phyloP scores from a whole-genome alignment of 73 alveolate species.

The Paramecium bursaria region DNA sequence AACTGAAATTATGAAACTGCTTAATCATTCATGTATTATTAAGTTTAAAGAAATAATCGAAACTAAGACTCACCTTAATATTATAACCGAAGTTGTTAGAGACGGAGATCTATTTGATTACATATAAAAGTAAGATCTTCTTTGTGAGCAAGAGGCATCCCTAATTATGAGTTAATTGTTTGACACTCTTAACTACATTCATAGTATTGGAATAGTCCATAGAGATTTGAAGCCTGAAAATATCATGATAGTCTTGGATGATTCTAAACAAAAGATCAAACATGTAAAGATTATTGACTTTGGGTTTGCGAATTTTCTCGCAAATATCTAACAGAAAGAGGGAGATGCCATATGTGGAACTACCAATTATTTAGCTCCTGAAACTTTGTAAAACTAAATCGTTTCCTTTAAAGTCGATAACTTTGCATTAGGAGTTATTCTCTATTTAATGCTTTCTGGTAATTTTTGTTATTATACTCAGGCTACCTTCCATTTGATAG shows the following conservation, averaged over 20 bases:
- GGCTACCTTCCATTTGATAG: conserved; percentile 58
- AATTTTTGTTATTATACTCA: neutral
- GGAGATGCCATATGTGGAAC: conserved; percentile 92
- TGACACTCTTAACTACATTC: conserved; percentile 79
- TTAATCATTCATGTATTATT: conserved; percentile 75
- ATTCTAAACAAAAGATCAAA: conserved; percentile 70
- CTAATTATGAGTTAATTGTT: conserved; percentile 70
- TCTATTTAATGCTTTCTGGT: conserved; percentile 58
- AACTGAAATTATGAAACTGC: conserved; percentile 67
- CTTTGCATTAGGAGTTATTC: conserved; percentile 49
- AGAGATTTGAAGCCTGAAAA: conserved; percentile 97
- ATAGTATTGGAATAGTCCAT: conserved; percentile 90
- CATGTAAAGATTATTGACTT: conserved; percentile 78
- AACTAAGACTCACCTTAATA: conserved; percentile 66
- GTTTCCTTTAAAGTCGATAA: conserved; percentile 75
- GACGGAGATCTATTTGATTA: conserved; percentile 85
- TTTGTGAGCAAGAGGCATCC: conserved; percentile 80
- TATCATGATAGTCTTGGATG: conserved; percentile 75
- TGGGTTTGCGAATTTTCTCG: conserved; percentile 77
- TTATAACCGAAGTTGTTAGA: conserved; percentile 73
- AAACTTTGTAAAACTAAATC: conserved; percentile 78
- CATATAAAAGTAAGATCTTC: conserved; percentile 65
- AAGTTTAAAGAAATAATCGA: conserved; percentile 71
- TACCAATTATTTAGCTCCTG: conserved; percentile 93
- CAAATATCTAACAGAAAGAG: conserved; percentile 63